A percentile compares a stretch with the other conserved stretches of the same genome.
Conservation (phyloP, 306 rosid genomes). For the Glycine tomentella region DNA sequence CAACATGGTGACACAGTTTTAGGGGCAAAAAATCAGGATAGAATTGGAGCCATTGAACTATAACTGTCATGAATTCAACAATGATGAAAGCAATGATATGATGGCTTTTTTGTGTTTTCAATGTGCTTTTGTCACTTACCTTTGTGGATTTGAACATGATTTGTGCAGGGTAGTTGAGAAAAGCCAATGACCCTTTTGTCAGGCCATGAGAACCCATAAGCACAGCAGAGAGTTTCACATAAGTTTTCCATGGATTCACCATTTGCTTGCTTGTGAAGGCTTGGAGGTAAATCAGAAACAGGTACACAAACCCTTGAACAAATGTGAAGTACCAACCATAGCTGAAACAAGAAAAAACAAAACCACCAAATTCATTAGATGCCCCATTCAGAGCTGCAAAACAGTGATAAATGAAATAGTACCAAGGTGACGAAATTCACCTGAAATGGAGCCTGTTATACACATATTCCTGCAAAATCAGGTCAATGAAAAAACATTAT, state of each 20-base stretch:
- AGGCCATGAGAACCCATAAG: slow-evolving; percentile 98
- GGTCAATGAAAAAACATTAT: slow-evolving; percentile 26
- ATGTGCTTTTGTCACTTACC: slow-evolving; percentile 53
- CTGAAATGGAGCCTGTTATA: slow-evolving; percentile 95
- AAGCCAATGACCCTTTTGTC: slow-evolving; percentile 96
- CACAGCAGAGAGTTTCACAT: slow-evolving; percentile 91
- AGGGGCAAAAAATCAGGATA: not conserved
- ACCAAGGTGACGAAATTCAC: slow-evolving; percentile 48
- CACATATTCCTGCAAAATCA: slow-evolving; percentile 87
- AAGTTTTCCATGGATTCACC: slow-evolving; percentile 99
- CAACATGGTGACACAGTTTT: slow-evolving; percentile 33
- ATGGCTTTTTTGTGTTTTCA: not conserved
- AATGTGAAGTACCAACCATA: slow-evolving; percentile 99
- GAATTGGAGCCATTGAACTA: slow-evolving; percentile 14
- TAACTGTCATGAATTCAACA: not conserved
- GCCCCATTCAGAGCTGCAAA: slow-evolving; percentile 32
- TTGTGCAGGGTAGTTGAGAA: slow-evolving; percentile 98
- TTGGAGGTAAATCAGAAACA: slow-evolving; percentile 83
- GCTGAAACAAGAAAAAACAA: slow-evolving; percentile 63
- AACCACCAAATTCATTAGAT: slow-evolving; percentile 16
- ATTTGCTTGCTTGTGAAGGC: slow-evolving; percentile 95
- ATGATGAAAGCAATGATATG: slow-evolving; percentile 24
- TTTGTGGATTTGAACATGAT: slow-evolving; percentile 98
- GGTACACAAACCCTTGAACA: slow-evolving; percentile 94
- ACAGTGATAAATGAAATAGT: slow-evolving; percentile 38